Conservation (phyloP, 768 basidiomycete species). For the Ramaria sp. region DNA sequence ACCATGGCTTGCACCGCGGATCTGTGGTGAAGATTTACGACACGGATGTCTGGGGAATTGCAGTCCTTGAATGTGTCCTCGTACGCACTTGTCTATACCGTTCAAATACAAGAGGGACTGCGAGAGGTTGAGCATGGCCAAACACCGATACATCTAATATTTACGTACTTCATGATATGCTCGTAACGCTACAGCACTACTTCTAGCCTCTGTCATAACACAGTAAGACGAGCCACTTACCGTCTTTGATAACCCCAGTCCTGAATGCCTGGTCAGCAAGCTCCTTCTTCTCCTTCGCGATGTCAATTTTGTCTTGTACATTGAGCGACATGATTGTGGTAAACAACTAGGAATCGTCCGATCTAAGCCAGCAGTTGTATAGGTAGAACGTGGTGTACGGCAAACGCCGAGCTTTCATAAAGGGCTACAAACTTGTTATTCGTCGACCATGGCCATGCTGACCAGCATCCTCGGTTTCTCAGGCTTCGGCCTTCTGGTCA, state of each 20-base stretch:
- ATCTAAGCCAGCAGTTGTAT: too few relatives aligned
- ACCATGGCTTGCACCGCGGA: constrained; percentile 8
- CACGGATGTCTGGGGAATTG: background rate
- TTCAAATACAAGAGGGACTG: constrained; percentile 64
- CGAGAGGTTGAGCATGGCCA: constrained; percentile 7
- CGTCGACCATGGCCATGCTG: constrained; percentile 45
- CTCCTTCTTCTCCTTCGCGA: constrained; percentile 59
- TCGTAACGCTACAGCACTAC: constrained; percentile 40
- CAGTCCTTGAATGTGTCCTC: too few relatives aligned
- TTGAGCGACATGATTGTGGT: constrained; percentile 5
- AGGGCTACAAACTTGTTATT: background rate
- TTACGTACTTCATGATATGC: constrained; percentile 58
- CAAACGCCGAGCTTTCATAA: background rate
- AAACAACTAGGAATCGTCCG: background rate
- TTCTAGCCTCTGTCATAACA: background rate
- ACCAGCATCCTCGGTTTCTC: constrained; percentile 70
- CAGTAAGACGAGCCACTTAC: constrained; percentile 25
- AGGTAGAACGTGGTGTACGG: background rate
- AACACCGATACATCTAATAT: background rate
- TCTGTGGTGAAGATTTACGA: background rate
- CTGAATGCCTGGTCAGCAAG: constrained; percentile 61
- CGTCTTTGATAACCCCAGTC: constrained; percentile 46
- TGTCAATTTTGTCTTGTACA: constrained; percentile 39
- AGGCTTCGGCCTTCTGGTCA: constrained; percentile 68
- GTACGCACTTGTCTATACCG: constrained; percentile 68